Percentiles rank a stretch among this genome's conserved stretches.
Evolutionary conservation across 306 rosid genomes (phyloP).

Genomic region (Cucurbita ficifolia): DNA sequence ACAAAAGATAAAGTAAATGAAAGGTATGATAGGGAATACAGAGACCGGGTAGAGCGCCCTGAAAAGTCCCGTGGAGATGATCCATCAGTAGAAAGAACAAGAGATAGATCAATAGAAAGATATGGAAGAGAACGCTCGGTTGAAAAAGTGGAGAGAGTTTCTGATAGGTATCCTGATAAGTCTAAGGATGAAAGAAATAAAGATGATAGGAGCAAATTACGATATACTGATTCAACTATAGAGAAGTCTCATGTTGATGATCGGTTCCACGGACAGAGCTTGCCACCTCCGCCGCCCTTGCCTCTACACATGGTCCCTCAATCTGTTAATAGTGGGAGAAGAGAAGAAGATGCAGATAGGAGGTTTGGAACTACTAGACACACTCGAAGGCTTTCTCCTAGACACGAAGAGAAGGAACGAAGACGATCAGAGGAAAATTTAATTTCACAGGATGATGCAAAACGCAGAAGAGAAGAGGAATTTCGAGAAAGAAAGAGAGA

Average conservation of each 20-base stretch:
- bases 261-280: constrained; percentile 79
- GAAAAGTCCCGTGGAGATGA: constrained; percentile 90
- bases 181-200: constrained; percentile 64
- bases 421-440: constrained; percentile 81
- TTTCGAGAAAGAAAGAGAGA: constrained; percentile 90
- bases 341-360: constrained; percentile 90
- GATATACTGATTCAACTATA: constrained; percentile 42
- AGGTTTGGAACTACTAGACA: constrained; percentile 80
- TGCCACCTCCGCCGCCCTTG: constrained; percentile 98
- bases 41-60: constrained; percentile 70
- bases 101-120: constrained; percentile 88
- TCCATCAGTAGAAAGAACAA: constrained; percentile 39
- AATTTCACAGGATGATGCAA: constrained; percentile 67
- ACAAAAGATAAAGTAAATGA: constrained; percentile 71
- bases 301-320: constrained; percentile 94
- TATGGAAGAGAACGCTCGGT: constrained; percentile 86
- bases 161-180: constrained; percentile 68
- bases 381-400: constrained; percentile 84
- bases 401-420: constrained; percentile 91
- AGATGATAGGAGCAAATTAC: constrained; percentile 67
- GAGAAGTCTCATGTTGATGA: constrained; percentile 80
- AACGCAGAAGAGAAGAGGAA: constrained; percentile 91
- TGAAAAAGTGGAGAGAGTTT: constrained; percentile 62
- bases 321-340: constrained; percentile 68
- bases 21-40: constrained; percentile 74